Conservation (phyloP, 1,139 yeast species). For the Suzukiozyma palmioleophila region DNA sequence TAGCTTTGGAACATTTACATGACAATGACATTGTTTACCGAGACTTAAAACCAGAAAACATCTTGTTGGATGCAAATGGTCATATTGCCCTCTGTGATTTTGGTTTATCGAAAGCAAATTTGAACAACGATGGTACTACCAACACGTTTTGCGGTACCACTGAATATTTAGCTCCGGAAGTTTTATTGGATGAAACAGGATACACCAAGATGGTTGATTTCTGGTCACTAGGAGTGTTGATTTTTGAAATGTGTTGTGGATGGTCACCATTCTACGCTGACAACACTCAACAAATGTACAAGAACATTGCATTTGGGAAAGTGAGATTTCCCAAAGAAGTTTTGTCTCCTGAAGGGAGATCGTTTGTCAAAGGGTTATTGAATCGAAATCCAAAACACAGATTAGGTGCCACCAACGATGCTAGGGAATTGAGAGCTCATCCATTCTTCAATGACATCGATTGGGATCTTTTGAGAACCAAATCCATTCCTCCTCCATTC, state of each 20-base stretch:
- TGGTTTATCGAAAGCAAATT: slow-evolving; percentile 90
- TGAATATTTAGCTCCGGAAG: slow-evolving; percentile 83
- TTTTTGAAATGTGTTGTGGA: slow-evolving; percentile 93
- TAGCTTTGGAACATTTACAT: slow-evolving; percentile 89
- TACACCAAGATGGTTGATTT: slow-evolving; percentile 85
- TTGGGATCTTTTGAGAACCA: slow-evolving; percentile 74
- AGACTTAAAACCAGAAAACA: slow-evolving; percentile 93
- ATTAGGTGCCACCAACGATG: slow-evolving; percentile 86
- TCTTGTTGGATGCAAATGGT: slow-evolving; percentile 90
- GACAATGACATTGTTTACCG: slow-evolving; percentile 91
- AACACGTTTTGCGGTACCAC: slow-evolving; percentile 98
- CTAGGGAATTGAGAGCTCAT: slow-evolving; percentile 86
- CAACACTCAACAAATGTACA: slow-evolving; percentile 96
- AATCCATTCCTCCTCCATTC: slow-evolving; percentile 95
- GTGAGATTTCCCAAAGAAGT: slow-evolving; percentile 96
- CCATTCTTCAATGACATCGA: slow-evolving; percentile 87
- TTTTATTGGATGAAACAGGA: slow-evolving; percentile 75
- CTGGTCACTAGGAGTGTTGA: slow-evolving; percentile 79
- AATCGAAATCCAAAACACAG: slow-evolving; percentile 95
- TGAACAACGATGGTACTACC: slow-evolving; percentile 84
- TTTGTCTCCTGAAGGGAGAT: slow-evolving; percentile 83
- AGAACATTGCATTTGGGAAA: slow-evolving; percentile 96
- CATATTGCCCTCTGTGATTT: slow-evolving; percentile 96
- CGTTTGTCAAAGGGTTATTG: slow-evolving; percentile 88
- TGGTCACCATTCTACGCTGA: slow-evolving; percentile 99